A percentile compares a stretch with the other conserved stretches of the same genome.
Evolutionary conservation across 306 rosid species (phyloP).

Genomic region (Rosa lucieae): DNA sequence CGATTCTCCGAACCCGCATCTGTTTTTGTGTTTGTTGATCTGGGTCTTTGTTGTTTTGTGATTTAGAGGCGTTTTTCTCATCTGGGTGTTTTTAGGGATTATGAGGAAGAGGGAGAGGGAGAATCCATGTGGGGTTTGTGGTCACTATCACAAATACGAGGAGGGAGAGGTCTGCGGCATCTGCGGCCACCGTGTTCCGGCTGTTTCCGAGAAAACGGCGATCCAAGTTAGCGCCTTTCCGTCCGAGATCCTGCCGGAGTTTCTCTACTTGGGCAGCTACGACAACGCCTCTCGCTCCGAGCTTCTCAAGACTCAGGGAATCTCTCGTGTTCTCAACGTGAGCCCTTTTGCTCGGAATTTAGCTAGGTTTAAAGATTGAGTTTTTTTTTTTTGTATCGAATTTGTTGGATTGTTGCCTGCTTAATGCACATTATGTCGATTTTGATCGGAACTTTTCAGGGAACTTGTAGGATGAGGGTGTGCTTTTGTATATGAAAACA

Average conservation of each 20-base stretch:
- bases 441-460: neutral
- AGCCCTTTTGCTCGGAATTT: neutral
- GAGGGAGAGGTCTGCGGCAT: conserved; percentile 98
- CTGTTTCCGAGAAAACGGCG: conserved; percentile 61
- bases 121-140: conserved; percentile 96
- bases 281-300: conserved; percentile 98
- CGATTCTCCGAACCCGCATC: neutral
- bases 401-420: neutral
- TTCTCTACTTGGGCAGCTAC: conserved; percentile 90
- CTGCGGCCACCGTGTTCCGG: conserved; percentile 92
- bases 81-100: conserved; percentile 38
- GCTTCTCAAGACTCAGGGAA: conserved; percentile 96
- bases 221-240: conserved; percentile 88
- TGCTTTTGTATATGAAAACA: neutral
- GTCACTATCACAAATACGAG: conserved; percentile 95
- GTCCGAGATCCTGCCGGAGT: conserved; percentile 83
- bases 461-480: neutral
- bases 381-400: neutral
- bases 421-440: neutral
- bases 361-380: neutral
- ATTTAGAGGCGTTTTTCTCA: conserved; percentile 27
- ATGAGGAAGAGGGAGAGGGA: conserved; percentile 99
- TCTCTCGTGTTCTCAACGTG: conserved; percentile 90
- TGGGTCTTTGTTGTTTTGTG: conserved; percentile 31
- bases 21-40: conserved; percentile 32